Conservation (phyloP, 1,284 basidiomycete species). For the Cutaneotrichosporon cavernicola region DNA sequence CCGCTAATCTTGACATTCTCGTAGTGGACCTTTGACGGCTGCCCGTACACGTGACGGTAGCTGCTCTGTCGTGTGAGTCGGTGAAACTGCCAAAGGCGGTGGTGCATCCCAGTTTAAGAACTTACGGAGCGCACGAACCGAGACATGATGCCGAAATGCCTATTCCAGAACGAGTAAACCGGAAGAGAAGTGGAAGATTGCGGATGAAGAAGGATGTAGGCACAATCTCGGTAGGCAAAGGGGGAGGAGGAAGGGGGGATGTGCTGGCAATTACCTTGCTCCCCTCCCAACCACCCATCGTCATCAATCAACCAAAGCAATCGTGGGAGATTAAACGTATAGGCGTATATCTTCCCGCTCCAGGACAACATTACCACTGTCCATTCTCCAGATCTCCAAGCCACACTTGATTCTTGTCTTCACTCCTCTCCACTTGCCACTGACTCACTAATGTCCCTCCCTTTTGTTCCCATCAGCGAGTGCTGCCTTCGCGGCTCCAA, state of each 20-base stretch:
- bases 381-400: no score
- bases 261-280: no score
- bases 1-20: constrained; percentile 90
- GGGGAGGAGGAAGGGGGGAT: no score
- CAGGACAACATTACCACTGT: no score
- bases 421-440: background rate
- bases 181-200: background rate
- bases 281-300: no score
- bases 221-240: background rate
- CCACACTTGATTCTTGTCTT: no score
- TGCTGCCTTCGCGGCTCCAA: constrained; percentile 34
- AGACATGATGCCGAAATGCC: constrained; percentile 52
- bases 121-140: constrained; percentile 60
- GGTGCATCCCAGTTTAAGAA: background rate
- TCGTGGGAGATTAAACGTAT: no score
- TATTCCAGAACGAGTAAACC: constrained; percentile 4
- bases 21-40: constrained; percentile 73
- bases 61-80: constrained; percentile 52
- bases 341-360: no score
- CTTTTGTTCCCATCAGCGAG: constrained; percentile 30
- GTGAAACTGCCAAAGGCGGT: background rate
- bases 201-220: background rate
- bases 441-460: background rate
- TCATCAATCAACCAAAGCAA: background rate
- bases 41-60: constrained; percentile 83